Evolutionary conservation across 169 alveolate genomes (phyloP).

Genomic region (Cardiosporidium cionae): DNA sequence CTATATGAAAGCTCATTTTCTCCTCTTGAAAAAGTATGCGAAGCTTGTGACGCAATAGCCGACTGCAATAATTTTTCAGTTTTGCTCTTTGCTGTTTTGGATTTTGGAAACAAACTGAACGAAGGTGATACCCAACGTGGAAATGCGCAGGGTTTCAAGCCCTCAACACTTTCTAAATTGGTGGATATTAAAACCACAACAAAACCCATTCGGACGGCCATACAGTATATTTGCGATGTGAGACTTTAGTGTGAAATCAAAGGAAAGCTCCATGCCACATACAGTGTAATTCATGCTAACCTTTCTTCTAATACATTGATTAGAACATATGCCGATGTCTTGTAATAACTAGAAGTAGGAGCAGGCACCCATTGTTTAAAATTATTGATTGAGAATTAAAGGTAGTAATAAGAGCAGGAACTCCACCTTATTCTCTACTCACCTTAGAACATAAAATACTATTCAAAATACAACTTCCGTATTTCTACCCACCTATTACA

Average conservation of each 20-base stretch:
- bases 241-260: background rate
- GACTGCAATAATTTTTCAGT: constrained; percentile 50
- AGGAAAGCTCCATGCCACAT: background rate
- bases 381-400: background rate
- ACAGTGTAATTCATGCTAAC: background rate
- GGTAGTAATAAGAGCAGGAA: background rate
- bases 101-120: constrained; percentile 70
- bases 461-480: too few species aligned
- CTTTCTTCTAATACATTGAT: background rate
- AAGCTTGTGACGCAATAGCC: constrained; percentile 63
- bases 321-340: background rate
- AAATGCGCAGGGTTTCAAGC: constrained; percentile 76
- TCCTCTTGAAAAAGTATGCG: constrained; percentile 61
- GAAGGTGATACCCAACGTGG: constrained; percentile 78
- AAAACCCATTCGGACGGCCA: constrained; percentile 69
- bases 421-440: background rate
- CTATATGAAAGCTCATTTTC: constrained; percentile 56
- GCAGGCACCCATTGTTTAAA: background rate
- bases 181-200: constrained; percentile 73
- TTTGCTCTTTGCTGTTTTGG: constrained; percentile 62
- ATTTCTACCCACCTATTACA: too few species aligned
- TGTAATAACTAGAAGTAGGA: background rate
- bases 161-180: constrained; percentile 68
- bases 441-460: too few species aligned
- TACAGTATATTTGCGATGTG: constrained; percentile 68